phyloP scores from a whole-genome alignment of 169 alveolate genomes.

The Besnoitia besnoiti region DNA sequence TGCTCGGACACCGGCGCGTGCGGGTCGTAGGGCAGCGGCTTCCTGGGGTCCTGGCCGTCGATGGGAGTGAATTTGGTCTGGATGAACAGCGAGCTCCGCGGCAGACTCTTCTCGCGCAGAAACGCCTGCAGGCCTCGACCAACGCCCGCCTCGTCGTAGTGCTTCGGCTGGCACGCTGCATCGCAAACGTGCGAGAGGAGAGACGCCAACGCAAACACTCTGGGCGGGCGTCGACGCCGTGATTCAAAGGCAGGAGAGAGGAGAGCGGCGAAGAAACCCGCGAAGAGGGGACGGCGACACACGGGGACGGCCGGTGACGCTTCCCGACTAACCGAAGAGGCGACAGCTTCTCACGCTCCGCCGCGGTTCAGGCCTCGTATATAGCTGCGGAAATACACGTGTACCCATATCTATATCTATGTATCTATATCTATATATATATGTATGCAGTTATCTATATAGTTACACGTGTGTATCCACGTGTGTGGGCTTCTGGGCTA shows the following conservation, averaged over 20 bases:
- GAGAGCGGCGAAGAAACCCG: too few relatives aligned
- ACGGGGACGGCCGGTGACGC: too few relatives aligned
- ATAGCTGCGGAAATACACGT: background rate
- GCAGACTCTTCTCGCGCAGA: background rate
- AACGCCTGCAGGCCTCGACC: conserved; percentile 3
- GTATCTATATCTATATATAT: background rate
- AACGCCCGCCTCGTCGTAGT: conserved; percentile 47
- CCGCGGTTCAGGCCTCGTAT: too few relatives aligned
- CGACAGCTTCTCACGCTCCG: too few relatives aligned
- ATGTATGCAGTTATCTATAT: background rate
- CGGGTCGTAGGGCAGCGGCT: conserved; percentile 26
- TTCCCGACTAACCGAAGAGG: too few relatives aligned
- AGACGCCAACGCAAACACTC: too few relatives aligned
- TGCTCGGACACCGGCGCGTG: conserved; percentile 7
- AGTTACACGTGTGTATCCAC: background rate
- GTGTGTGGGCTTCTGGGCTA: background rate
- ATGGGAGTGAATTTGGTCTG: conserved; percentile 45
- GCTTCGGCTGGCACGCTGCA: conserved; percentile 50
- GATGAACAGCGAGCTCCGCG: conserved; percentile 11
- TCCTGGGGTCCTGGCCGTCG: conserved; percentile 35
- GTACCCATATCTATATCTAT: too few relatives aligned
- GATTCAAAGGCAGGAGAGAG: too few relatives aligned
- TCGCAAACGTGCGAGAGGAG: too few relatives aligned
- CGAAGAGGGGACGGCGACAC: too few relatives aligned
- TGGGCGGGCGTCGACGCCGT: too few relatives aligned